These are phyloP conservation scores for Saitozyma sp. DNA, from an alignment of 768 basidiomycete species.

Conservation along the genomic window DNA sequence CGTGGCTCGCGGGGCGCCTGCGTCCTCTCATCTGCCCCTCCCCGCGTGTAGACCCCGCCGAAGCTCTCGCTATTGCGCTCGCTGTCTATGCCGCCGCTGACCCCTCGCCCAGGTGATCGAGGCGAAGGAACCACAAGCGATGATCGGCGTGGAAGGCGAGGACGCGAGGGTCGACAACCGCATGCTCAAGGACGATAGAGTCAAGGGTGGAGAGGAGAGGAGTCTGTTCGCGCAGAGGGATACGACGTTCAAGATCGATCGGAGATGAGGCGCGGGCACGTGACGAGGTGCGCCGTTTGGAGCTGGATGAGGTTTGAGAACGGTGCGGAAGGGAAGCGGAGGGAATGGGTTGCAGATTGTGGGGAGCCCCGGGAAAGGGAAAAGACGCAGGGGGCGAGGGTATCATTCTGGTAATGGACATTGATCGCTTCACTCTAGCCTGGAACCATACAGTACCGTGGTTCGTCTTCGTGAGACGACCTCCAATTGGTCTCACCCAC, in stretches of 20 bases:
- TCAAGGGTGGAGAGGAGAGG: slow-evolving; percentile 57
- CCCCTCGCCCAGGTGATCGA: slow-evolving; percentile 69
- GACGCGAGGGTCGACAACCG: slow-evolving; percentile 83
- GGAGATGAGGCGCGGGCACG: no score
- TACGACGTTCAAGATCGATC: slow-evolving; percentile 41
- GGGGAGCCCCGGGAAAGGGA: no score
- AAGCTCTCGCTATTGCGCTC: background rate
- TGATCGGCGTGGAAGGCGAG: slow-evolving; percentile 83
- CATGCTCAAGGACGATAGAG: slow-evolving; percentile 85
- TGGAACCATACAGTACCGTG: no score
- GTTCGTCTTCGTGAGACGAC: no score
- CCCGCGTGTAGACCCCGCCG: background rate
- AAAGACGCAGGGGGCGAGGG: no score
- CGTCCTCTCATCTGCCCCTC: background rate
- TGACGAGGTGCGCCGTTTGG: no score
- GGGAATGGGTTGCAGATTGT: no score
- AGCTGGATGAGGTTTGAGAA: no score
- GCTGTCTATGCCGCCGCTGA: background rate
- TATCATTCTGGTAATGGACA: no score
- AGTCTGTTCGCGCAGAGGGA: slow-evolving; percentile 42
- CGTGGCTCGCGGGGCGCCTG: slow-evolving; percentile 45
- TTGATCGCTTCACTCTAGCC: no score
- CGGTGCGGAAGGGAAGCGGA: no score
- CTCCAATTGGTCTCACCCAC: no score
- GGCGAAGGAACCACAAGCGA: slow-evolving; percentile 84